Base-by-base conservation (phyloP, 179 eudicot genomes). In the Sideroxylon spinosum region DNA sequence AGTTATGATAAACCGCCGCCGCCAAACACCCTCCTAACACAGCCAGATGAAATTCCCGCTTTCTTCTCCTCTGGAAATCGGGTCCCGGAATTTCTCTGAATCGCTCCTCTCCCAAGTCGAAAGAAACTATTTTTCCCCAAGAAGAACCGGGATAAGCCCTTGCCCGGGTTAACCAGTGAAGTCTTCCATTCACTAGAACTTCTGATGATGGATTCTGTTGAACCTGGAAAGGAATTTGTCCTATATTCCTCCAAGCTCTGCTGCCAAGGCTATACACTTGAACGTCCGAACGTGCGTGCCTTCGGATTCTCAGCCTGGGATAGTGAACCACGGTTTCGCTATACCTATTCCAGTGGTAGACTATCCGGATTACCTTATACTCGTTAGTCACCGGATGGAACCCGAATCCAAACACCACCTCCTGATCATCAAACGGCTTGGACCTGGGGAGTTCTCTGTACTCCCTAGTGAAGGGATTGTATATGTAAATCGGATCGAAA, bases 321-420 rank as follows among this genome's bases (percentile, higher is more conserved):
- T 19, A 56, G n/a, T 22, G 20, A 44, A 14, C 74, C 64, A 3
- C 29, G 46, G 19, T 3, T 10, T 0, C 29, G 28, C 8, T 1
- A 2, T 22, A 19, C 3, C 23, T 0, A 48, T 37, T 64, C 46
- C 59, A 9, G 16, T 10, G 37, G 28, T 71, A 71, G 1, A 46
- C 56, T 13, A 84, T 81, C 78, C 75, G 81, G 17, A 80, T 75
- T 23, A 84, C 73, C 79, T 84, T 81, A 61, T 78, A 84, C 59
- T 84, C 79, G 0, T 74, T 80, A 22, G 67, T 78, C 25, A 48
- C 20, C 0, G 81, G 83, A 64, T 78, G 79, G 29, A 78, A 80
- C 20, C 86, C 86, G 44, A 84, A 84, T 37, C 84, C 84, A 64
- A 69, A 75, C 16, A 78, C 48, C 14, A 74, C 79, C 17, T 61